A percentile compares a stretch with the other conserved stretches of the same genome.
These are phyloP conservation scores for Clonostachys rosea DNA, from an alignment of 2,329 filamentous ascomycete species.

Conservation along the genomic window DNA sequence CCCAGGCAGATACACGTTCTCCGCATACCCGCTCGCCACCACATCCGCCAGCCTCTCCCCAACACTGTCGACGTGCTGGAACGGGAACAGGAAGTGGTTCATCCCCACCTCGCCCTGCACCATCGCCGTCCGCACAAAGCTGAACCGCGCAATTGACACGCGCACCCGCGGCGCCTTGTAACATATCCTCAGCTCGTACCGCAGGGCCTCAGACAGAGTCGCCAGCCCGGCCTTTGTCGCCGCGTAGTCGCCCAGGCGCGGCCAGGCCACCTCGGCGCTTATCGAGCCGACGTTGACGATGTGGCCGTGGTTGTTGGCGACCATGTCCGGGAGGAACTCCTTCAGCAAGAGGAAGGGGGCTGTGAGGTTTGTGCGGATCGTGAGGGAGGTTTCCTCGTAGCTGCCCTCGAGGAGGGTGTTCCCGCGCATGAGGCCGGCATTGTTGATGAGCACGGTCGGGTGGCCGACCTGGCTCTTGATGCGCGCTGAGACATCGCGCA, in stretches of 20 bases:
- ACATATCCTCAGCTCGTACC: conserved; percentile 49
- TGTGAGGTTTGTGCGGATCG: conserved; percentile 78
- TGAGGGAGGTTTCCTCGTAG: conserved; percentile 63
- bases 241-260: conserved; percentile 73
- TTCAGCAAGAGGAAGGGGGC: conserved; percentile 85
- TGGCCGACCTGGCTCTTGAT: conserved; percentile 82
- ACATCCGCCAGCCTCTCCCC: too few relatives aligned
- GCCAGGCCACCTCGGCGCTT: conserved; percentile 74
- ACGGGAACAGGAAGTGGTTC: too few relatives aligned
- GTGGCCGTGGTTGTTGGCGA: conserved; percentile 64
- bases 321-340: conserved; percentile 76
- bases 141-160: conserved; percentile 24
- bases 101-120: too few relatives aligned
- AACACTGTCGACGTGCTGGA: too few relatives aligned
- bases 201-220: conserved; percentile 67
- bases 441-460: conserved; percentile 92
- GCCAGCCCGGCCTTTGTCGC: conserved; percentile 86
- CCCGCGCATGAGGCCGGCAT: conserved; percentile 79
- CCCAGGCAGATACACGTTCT: too few relatives aligned
- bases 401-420: conserved; percentile 69
- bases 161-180: conserved; percentile 61
- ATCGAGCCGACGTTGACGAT: conserved; percentile 90
- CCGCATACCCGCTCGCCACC: too few relatives aligned
- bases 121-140: too few relatives aligned
- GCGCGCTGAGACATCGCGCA: conserved; percentile 57